These are phyloP conservation scores for Monosporascus sp. DNA, from an alignment of 2,329 filamentous ascomycete genomes.

Conservation along the genomic window DNA sequence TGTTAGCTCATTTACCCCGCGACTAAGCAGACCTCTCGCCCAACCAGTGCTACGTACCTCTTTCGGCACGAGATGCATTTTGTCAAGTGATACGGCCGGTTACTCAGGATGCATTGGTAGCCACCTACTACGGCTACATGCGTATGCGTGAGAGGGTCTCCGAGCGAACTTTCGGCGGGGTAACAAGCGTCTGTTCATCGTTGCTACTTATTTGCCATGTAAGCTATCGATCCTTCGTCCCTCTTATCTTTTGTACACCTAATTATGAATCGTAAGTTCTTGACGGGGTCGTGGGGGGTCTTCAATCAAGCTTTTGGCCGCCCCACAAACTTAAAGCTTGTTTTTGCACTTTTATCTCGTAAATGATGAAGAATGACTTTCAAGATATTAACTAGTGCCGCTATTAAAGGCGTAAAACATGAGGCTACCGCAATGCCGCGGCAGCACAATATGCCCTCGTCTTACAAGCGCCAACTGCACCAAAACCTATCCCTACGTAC, in stretches of 20 bases:
- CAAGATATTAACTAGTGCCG: no score
- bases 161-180: not conserved
- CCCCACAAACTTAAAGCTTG: not conserved
- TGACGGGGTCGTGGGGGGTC: no score
- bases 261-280: not conserved
- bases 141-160: not conserved
- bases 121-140: not conserved
- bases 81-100: not conserved
- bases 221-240: not conserved
- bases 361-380: no score
- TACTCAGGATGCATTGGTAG: not conserved
- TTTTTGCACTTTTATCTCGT: not conserved
- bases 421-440: no score
- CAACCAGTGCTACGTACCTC: conserved; percentile 20
- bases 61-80: conserved; percentile 29
- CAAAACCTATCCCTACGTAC: no score
- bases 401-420: no score
- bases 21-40: not conserved
- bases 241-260: conserved; percentile 1
- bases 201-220: no score
- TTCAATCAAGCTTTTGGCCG: no score
- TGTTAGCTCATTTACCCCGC: not conserved
- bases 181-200: no score
- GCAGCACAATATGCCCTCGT: no score
- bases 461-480: no score